Base-by-base conservation (phyloP, 768 basidiomycete genomes). In the Rubroboletus satanas region DNA sequence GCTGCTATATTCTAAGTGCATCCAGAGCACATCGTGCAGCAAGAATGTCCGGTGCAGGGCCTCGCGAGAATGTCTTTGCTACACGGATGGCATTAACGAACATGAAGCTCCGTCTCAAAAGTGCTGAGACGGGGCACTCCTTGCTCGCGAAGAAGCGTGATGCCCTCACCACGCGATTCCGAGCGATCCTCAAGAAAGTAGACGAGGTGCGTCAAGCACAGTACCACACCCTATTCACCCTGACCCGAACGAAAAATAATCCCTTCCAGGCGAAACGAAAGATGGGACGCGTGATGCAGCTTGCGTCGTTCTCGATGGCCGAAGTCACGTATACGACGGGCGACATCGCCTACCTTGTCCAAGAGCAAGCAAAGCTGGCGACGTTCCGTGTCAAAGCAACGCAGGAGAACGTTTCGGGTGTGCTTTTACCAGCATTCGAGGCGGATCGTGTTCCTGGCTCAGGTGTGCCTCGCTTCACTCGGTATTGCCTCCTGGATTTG, bases 281-380 rank as follows among this genome's bases (percentile, higher is more conserved):
- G 76, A 99, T 98, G 97, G 97, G 97, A 31, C 82, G 91, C 55
- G 95, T 98, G 26, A 97, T 99, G 87, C 97, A 99, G 71, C 80
- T 98, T 48, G 97, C 97, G 26, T 98, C 97, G 39, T 97, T 99
- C 79, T 97, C 95, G 41, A 88, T 98, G 76, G 97, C 97, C 0
- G 96, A 98, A 73, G 97, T 99, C 60, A 96, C 95, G 18, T 99
- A 98, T 75, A 85, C 95, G 33, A 96, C 97, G 9, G 92, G 92
- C 61, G 97, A 98, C 68, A 98, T 99, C 66, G 84, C 92, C 44
- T 99, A 98, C 74, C 90, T 97, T 59, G 93, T 99, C 6, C 97
- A 98, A 71, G 96, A 98, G 71, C 90, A 93, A 61, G 95, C 93
- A 29, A 90, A 90, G 66, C 78, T 84, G 32, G 97, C 96, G 0